Base-by-base conservation (phyloP, 2,329 filamentous ascomycete species). In the Fusarium sp. region DNA sequence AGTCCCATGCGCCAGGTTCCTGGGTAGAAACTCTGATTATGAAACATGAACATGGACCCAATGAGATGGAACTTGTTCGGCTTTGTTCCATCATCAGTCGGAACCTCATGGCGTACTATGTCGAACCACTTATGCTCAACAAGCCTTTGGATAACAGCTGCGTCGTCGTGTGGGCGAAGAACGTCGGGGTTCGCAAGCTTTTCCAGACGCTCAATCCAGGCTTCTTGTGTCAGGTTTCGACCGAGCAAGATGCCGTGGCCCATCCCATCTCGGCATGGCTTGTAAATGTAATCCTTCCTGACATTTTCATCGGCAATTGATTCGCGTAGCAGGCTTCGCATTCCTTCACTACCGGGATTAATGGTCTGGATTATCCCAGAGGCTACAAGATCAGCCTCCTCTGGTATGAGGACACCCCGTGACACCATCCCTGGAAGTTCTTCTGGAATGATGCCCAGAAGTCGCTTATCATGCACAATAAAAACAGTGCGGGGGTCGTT, bases 401-500 rank as follows among this genome's bases (percentile, higher is more conserved):
- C 63, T 2, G 57, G 32, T 0, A 58, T 67, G 10, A 67, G n/a
- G 2, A 67, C 22, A 3, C 58, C 58, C 1, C 65, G 49, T 1
- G 30, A 23, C 3, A 67, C 30, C 63, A 67, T 59, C 0, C 22
- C 50, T 1, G 65, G 58, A 22, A 67, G 58, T 6, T 67, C 65
- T n/a, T 63, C 44, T 1, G 65, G 65, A 23, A 67, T 37, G 9
- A 67, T 67, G 3, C 63, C 65, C 0, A 67, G 35, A 1, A 67
- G 53, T 17, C 65, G 27, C 19, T 67, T 67, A 13, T 67, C 65
- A 9, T 67, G 65, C 13, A 67, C 65, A 7, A 67, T 57, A 7
- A 67, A 67, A 3, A 67, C 47, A 19, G 65, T 67, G 5, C 65
- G 63, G 3, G 51, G 57, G 11, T 67, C 65, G 15, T 67, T 67